Base-by-base conservation (phyloP, 2,329 filamentous ascomycete species). In the Raffaelea deltoideospora region DNA sequence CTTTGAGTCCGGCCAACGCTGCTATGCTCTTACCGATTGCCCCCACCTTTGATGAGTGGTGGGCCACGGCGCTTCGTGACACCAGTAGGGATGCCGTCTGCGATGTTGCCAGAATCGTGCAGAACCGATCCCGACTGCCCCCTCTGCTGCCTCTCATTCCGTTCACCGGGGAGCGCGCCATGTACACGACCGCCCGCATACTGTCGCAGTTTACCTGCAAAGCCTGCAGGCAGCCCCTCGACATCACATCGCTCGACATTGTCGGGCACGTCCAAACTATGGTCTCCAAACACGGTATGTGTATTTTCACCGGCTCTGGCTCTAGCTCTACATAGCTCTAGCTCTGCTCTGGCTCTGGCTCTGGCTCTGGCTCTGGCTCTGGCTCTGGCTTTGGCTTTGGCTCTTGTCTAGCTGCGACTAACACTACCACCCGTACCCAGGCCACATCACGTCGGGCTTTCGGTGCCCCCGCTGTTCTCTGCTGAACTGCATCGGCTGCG, bases 401-500 rank as follows among this genome's bases (percentile, higher is more conserved):
- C 19, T 5, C 10, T 33, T 15, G 4, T 4, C 10, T 24, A 6
- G 5, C 14, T n/a, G n/a, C 14, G n/a, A n/a, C n/a, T 27, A n/a
- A n/a, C n/a, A n/a, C n/a, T n/a, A n/a, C n/a, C n/a, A n/a, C 6
- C 33, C n/a, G 29, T 5, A 18, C 19, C 14, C 22, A 35, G 40
- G 24, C 15, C 13, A 31, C 4, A 24, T 46, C 10, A 22, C 37
- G 23, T 18, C 41, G 2, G 34, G 34, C 23, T 35, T 41, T 20
- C 18, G 17, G 18, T 46, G 41, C 31, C 24, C 24, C 9, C 40
- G 33, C 4, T 51, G 49, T 38, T 34, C 34, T 4, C 15, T 19
- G 3, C 37, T 34, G 20, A 38, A 24, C 33, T 50, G 49, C 27
- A 19, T 45, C 3, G 39, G 40, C 9, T 48, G 47, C 32, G 29